Evolutionary conservation across 257 asterid genomes (phyloP).

Genomic region (Ocimum tenuiflorum): DNA sequence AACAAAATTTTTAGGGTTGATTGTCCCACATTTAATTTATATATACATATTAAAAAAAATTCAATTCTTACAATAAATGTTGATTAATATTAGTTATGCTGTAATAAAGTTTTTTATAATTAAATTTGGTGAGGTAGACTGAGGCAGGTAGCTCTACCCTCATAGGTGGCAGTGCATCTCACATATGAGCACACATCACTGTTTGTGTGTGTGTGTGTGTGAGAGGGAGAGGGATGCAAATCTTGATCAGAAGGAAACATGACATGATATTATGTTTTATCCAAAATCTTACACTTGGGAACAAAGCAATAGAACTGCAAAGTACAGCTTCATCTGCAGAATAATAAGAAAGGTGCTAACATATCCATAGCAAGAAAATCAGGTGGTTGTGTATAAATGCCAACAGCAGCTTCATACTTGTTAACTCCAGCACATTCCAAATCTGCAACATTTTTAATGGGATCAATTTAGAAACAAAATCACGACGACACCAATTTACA

Average conservation of each 20-base stretch:
- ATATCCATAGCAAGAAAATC: not conserved
- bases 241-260: not conserved
- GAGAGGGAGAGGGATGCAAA: not conserved
- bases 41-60: too few relatives aligned
- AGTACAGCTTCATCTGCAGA: not conserved
- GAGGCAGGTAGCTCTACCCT: too few relatives aligned
- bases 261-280: not conserved
- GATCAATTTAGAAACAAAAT: conserved; percentile 19
- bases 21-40: too few relatives aligned
- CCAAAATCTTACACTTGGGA: not conserved
- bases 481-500: conserved; percentile 40
- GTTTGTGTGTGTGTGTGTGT: too few relatives aligned
- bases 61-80: too few relatives aligned
- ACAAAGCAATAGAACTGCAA: not conserved
- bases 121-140: too few relatives aligned
- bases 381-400: not conserved
- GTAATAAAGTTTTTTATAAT: too few relatives aligned
- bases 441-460: not conserved
- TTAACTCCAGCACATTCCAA: not conserved
- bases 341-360: conserved; percentile 12
- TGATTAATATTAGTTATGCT: too few relatives aligned
- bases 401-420: too few relatives aligned
- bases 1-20: too few relatives aligned
- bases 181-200: too few relatives aligned
- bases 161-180: too few relatives aligned